These are phyloP conservation scores for Aspergillus sp. DNA, from an alignment of 2,329 filamentous ascomycete genomes.

Conservation along the genomic window DNA sequence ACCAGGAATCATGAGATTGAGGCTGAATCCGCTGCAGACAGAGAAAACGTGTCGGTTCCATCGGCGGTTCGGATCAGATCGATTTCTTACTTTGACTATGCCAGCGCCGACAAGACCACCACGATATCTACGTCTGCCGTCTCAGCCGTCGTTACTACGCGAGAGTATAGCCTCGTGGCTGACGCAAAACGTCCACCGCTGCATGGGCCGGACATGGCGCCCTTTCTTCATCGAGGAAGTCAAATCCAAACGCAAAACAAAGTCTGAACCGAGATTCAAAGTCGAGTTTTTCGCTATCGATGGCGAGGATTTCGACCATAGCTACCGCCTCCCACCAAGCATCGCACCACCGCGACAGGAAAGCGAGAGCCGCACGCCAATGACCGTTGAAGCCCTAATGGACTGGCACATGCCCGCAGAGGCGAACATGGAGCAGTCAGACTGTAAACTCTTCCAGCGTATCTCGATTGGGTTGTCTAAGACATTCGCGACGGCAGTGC, in stretches of 20 bases:
- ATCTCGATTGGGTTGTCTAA: conserved; percentile 39
- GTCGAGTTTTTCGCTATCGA: conserved; percentile 41
- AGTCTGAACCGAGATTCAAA: conserved; percentile 19
- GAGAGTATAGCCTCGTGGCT: conserved; percentile 36
- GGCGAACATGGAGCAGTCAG: conserved; percentile 31
- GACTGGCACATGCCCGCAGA: conserved; percentile 40
- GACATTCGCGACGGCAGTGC: conserved; percentile 32
- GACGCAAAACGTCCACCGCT: conserved; percentile 29
- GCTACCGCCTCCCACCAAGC: conserved; percentile 2
- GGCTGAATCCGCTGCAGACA: conserved; percentile 34
- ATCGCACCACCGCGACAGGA: conserved; percentile 18
- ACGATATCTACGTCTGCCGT: conserved; percentile 14
- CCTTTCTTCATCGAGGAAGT: conserved; percentile 39
- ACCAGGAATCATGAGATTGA: conserved; percentile 32
- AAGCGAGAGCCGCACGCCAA: conserved; percentile 26
- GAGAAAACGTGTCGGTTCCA: conserved; percentile 41
- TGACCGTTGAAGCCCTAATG: conserved; percentile 34
- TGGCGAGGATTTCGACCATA: conserved; percentile 32
- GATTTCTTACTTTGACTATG: conserved; percentile 38
- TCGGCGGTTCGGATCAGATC: conserved; percentile 41
- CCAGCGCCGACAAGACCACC: conserved; percentile 26
- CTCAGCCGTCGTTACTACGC: conserved; percentile 20
- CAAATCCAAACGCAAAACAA: conserved; percentile 25
- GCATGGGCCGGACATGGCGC: conserved; percentile 39
- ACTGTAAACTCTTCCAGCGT: conserved; percentile 42